Evolutionary conservation across 768 basidiomycete species (phyloP).

Genomic region (Boletus edulis): DNA sequence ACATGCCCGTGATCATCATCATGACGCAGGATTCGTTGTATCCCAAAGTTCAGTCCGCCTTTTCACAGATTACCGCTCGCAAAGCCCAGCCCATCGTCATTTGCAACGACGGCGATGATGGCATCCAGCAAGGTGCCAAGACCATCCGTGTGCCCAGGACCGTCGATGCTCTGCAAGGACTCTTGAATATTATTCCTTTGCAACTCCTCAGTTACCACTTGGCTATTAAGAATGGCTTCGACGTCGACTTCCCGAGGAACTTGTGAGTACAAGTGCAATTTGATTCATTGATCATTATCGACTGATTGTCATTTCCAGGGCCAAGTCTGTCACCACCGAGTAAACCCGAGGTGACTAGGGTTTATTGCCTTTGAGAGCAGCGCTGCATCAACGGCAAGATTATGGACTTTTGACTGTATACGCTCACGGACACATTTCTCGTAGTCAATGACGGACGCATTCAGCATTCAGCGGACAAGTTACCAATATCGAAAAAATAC

Average conservation of each 20-base stretch:
- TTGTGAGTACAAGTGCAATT: constrained; percentile 50
- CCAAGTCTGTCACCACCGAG: constrained; percentile 76
- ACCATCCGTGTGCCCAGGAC: constrained; percentile 95
- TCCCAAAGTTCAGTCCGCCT: constrained; percentile 96
- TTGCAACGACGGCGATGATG: constrained; percentile 89
- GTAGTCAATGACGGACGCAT: constrained; percentile 30
- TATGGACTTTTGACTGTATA: constrained; percentile 20
- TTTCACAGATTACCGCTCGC: constrained; percentile 95
- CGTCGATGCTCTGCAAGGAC: constrained; percentile 90
- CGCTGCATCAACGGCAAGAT: not conserved
- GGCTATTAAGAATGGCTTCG: constrained; percentile 92
- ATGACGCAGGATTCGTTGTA: constrained; percentile 99
- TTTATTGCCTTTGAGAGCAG: not conserved
- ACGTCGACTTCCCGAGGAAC: constrained; percentile 98
- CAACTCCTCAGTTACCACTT: constrained; percentile 96
- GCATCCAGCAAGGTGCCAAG: constrained; percentile 69
- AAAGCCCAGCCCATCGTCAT: constrained; percentile 95
- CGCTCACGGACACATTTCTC: constrained; percentile 22
- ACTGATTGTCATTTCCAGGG: constrained; percentile 39
- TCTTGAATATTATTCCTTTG: constrained; percentile 95
- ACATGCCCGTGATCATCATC: constrained; percentile 98
- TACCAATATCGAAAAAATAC: not conserved
- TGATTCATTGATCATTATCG: constrained; percentile 2
- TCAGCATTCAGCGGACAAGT: constrained; percentile 21
- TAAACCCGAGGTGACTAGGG: constrained; percentile 32